Percentiles rank a stretch among this genome's conserved stretches.
These are phyloP conservation scores for Gigaspora rosea DNA, from an alignment of 192 early-diverging fungal genomes.

Conservation along the genomic window DNA sequence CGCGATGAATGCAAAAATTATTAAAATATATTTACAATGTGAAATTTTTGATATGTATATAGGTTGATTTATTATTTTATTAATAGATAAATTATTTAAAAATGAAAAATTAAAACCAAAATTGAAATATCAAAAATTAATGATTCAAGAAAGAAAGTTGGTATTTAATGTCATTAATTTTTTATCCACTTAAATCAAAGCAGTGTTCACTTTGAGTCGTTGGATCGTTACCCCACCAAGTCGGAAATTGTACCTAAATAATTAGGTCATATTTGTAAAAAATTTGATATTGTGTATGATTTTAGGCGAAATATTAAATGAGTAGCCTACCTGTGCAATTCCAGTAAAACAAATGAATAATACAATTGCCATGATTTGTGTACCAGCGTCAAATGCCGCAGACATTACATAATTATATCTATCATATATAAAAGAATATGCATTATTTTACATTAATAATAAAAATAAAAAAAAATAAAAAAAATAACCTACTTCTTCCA, in stretches of 20 bases:
- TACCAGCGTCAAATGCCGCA: slow-evolving; percentile 64
- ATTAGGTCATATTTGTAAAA: no score
- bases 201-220: slow-evolving; percentile 1
- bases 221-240: slow-evolving; percentile 18
- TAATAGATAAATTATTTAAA: no score
- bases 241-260: neutral
- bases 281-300: neutral
- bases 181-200: neutral
- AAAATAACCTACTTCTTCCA: neutral
- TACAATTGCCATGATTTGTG: slow-evolving; percentile 44
- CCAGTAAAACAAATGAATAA: slow-evolving; percentile 55
- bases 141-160: no score
- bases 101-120: no score
- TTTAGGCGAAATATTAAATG: neutral
- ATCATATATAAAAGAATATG: neutral
- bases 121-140: no score
- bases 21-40: no score
- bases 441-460: neutral
- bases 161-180: no score
- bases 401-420: slow-evolving; percentile 70
- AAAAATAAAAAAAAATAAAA: neutral
- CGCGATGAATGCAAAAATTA: no score
- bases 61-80: no score
- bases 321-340: slow-evolving; percentile 28
- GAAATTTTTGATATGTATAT: no score